These are phyloP conservation scores for Pythium oligandrum DNA, from an alignment of 352 stramenopile species.

Conservation along the genomic window DNA sequence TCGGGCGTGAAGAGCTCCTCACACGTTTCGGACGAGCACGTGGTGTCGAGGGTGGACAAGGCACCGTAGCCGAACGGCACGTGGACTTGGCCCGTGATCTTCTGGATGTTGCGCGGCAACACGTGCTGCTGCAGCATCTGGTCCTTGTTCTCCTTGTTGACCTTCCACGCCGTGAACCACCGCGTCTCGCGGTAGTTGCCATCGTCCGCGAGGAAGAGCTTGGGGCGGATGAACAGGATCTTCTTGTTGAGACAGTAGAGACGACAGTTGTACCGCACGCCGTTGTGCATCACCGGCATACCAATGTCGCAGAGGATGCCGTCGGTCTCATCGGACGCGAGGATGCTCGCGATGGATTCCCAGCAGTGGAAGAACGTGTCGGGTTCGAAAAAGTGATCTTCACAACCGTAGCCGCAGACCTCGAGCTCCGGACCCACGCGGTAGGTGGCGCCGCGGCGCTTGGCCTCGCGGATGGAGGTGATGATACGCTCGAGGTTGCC, in stretches of 20 bases:
- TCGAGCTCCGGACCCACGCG: slow-evolving; percentile 97
- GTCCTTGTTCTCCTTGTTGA: slow-evolving; percentile 24
- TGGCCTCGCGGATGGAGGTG: slow-evolving; percentile 87
- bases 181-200: slow-evolving; percentile 97
- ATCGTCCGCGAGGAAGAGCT: slow-evolving; percentile 94
- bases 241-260: slow-evolving; percentile 92
- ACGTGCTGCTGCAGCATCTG: slow-evolving; percentile 68
- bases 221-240: slow-evolving; percentile 95
- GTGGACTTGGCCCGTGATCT: slow-evolving; percentile 64
- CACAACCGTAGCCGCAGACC: slow-evolving; percentile 97
- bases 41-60: slow-evolving; percentile 84
- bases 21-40: slow-evolving; percentile 93
- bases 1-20: slow-evolving; percentile 98
- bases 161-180: slow-evolving; percentile 90
- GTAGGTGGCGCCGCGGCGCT: slow-evolving; percentile 83
- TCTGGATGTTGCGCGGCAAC: slow-evolving; percentile 80
- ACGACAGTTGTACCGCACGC: slow-evolving; percentile 97
- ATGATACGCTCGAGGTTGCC: slow-evolving; percentile 94
- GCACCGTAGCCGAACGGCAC: slow-evolving; percentile 83
- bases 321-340: slow-evolving; percentile 87
- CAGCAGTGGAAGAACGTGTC: slow-evolving; percentile 99
- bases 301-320: slow-evolving; percentile 97
- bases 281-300: slow-evolving; percentile 95
- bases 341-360: slow-evolving; percentile 89
- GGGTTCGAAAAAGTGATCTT: slow-evolving; percentile 98